Conservation (phyloP, 257 asterid genomes). For the Nicotiana attenuata region DNA sequence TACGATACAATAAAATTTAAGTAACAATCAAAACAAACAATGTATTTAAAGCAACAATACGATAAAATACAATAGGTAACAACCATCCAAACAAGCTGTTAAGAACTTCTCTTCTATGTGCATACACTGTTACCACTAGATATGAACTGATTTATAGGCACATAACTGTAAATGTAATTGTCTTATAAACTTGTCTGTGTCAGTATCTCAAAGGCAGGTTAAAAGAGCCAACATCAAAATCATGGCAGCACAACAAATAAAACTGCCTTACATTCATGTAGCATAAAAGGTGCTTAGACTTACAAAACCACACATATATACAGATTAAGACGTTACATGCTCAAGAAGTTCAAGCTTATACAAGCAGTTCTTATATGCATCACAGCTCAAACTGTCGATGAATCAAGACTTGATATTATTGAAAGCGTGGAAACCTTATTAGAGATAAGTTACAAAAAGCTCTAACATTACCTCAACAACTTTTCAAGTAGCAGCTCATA, state of each 20-base stretch:
- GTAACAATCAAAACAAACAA: too few relatives aligned
- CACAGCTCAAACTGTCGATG: constrained; percentile 23
- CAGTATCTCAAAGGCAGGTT: not conserved
- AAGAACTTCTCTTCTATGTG: too few relatives aligned
- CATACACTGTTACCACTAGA: not conserved
- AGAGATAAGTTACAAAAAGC: constrained; percentile 3
- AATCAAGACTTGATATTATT: constrained; percentile 15
- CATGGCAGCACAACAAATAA: not conserved
- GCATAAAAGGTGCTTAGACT: not conserved
- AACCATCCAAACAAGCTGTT: too few relatives aligned
- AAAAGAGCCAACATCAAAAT: not conserved
- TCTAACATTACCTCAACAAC: not conserved
- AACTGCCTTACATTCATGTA: not conserved
- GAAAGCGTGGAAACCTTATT: not conserved
- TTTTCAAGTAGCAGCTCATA: not conserved
- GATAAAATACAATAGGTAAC: too few relatives aligned
- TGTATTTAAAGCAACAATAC: too few relatives aligned
- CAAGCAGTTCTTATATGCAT: constrained; percentile 10
- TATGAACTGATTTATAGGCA: not conserved
- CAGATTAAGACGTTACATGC: constrained; percentile 15
- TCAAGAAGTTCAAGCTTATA: not conserved
- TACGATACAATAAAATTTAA: too few relatives aligned
- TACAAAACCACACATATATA: constrained; percentile 23
- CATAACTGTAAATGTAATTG: not conserved
- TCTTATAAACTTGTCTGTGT: not conserved